These are phyloP conservation scores for Magnaporthales sp. DNA, from an alignment of 2,329 filamentous ascomycete species.

Conservation along the genomic window DNA sequence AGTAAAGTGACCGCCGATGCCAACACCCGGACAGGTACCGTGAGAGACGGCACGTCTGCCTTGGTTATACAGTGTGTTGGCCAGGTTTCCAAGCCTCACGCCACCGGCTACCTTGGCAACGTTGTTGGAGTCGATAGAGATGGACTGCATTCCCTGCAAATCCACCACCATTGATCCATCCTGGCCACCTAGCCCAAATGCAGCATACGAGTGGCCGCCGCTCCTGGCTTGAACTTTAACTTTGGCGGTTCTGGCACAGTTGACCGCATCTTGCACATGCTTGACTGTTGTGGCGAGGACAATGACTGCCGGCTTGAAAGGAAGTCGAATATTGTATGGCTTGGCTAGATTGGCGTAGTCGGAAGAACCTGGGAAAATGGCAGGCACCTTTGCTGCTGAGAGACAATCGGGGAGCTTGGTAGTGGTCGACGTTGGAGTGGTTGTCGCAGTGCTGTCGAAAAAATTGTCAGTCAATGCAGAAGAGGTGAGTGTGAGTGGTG, in stretches of 20 bases:
- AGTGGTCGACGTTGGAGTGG: neutral
- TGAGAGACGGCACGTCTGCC: conserved; percentile 34
- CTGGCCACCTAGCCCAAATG: conserved; percentile 37
- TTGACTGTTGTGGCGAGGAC: conserved; percentile 30
- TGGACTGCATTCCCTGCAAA: conserved; percentile 33
- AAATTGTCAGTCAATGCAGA: neutral
- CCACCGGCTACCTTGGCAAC: conserved; percentile 38
- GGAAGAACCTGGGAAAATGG: conserved; percentile 1
- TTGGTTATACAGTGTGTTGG: conserved; percentile 27
- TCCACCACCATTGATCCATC: conserved; percentile 38
- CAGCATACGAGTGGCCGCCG: conserved; percentile 43
- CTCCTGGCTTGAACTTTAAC: conserved; percentile 39
- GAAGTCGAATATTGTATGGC: conserved; percentile 4
- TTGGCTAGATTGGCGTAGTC: conserved; percentile 4
- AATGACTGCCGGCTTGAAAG: conserved; percentile 28
- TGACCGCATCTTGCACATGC: conserved; percentile 36
- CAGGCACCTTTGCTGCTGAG: neutral
- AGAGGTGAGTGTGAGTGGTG: too few species aligned
- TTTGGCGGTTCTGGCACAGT: conserved; percentile 30
- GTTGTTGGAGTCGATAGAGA: conserved; percentile 28
- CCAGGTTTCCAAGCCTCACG: conserved; percentile 39
- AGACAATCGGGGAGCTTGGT: neutral
- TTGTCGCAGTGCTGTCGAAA: neutral
- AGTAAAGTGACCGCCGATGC: conserved; percentile 28
- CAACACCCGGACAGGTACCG: conserved; percentile 42